Conservation (phyloP, 371 early-diverging fungal species). For the Chytridium lagenaria region DNA sequence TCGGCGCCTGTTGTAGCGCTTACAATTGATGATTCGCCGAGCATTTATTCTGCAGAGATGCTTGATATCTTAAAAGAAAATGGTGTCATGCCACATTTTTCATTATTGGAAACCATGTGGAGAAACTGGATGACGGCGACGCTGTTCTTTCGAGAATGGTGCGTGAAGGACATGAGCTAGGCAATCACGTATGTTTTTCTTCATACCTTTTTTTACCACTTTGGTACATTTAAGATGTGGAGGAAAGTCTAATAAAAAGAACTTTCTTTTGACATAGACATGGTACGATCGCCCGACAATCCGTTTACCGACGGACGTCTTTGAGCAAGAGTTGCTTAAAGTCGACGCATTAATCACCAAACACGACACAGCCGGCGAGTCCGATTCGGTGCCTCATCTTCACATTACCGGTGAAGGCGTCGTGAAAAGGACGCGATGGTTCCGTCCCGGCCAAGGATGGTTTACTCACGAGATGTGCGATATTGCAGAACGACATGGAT, state of each 20-base stretch:
- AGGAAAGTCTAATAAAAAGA: not conserved
- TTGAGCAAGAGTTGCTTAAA: constrained; percentile 25
- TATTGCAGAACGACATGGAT: constrained; percentile 1
- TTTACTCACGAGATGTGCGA: constrained; percentile 25
- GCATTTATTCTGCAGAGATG: constrained; percentile 29
- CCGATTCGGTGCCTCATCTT: not conserved
- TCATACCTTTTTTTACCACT: constrained; percentile 3
- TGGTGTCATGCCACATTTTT: constrained; percentile 35
- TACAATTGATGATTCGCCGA: constrained; percentile 35
- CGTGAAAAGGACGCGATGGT: not conserved
- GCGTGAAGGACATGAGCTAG: constrained; percentile 38
- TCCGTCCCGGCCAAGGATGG: constrained; percentile 26
- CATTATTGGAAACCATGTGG: constrained; percentile 35
- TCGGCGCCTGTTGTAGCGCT: constrained; percentile 15
- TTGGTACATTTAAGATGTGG: no score
- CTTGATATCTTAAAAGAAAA: constrained; percentile 35
- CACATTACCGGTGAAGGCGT: not conserved
- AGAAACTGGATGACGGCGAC: constrained; percentile 18
- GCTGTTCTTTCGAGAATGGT: constrained; percentile 27
- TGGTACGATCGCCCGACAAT: constrained; percentile 33
- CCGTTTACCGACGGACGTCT: constrained; percentile 20
- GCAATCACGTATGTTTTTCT: constrained; percentile 30
- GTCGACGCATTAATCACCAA: constrained; percentile 26
- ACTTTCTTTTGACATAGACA: not conserved
- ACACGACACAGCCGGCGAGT: not conserved